Evolutionary conservation across 331 rosid genomes (phyloP), one percentile per base, ranked within the genome.

Genomic region (Stylosanthes scabra): DNA sequence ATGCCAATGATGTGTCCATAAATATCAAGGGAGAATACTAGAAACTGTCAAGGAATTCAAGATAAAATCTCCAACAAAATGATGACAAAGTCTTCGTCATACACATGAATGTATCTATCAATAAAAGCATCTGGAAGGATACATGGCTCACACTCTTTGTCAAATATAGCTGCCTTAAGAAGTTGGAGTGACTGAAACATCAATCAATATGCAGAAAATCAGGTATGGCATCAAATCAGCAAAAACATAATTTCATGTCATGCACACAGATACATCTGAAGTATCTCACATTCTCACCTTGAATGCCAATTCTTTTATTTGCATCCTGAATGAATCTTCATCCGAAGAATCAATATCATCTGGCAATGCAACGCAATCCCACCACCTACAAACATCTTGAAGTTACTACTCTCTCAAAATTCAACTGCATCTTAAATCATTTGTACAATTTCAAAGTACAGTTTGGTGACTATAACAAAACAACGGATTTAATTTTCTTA

Each of bases 291-390:
- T 72, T 81, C 74, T 65, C 81, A 95, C 99, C 93, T 72, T 81
- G 66, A 78, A 88, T 80, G 97, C 97, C 74, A 95, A 65, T 66
- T 84, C 89, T 88, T 84, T 92, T 75, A 95, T 87, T 79, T 88
- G 96, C 89, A 77, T 80, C 80, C 97, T 83, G 80, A 92, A 95
- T 31, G 83, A 75, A 64, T 78, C 80, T 83, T 95, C 99, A 73
- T 88, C 89, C 1, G 91, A 86, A 83, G 93, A 72, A 75, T 88
- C 82, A 9, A 95, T 73, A 72, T 95, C 97, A 71, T 83, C 87
- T 47, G 99, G 99, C 89, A 91, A 81, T 12, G 97, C 92, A 80
- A 95, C 61, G 65, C 97, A 95, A 50, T 95, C 97, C 99, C 99
- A 95, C 99, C 97, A 92, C 96, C 99, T 95, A 81, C 25, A 68